Conservation (phyloP, 139 green algal genomes). For the Bryopsis sp. region DNA sequence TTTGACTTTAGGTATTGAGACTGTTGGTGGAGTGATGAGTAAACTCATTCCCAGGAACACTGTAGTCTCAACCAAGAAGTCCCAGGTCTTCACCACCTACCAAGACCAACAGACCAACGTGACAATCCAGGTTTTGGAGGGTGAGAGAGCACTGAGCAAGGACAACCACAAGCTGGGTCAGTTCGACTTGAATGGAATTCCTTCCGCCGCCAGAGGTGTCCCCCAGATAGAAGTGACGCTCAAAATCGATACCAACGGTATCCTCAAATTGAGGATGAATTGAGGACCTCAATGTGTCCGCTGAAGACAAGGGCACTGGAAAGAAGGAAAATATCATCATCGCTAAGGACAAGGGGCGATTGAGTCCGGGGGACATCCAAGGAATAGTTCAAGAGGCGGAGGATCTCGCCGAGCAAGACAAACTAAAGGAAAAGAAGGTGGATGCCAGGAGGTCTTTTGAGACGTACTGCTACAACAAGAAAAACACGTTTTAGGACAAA, state of each 20-base stretch:
- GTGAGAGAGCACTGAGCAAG: slow-evolving; percentile 87
- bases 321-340: slow-evolving; percentile 82
- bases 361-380: slow-evolving; percentile 48
- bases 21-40: slow-evolving; percentile 85
- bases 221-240: slow-evolving; percentile 74
- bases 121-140: slow-evolving; percentile 82
- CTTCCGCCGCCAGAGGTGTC: slow-evolving; percentile 65
- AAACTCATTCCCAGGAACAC: slow-evolving; percentile 89
- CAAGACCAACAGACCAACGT: slow-evolving; percentile 92
- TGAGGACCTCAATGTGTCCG: slow-evolving; percentile 80
- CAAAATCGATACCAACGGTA: slow-evolving; percentile 85
- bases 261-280: no score
- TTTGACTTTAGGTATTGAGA: slow-evolving; percentile 90
- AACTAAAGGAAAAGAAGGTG: slow-evolving; percentile 37
- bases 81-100: slow-evolving; percentile 97
- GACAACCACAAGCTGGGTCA: slow-evolving; percentile 91
- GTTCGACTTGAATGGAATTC: slow-evolving; percentile 86
- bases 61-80: slow-evolving; percentile 94
- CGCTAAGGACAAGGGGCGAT: slow-evolving; percentile 64
- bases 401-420: slow-evolving; percentile 32
- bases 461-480: slow-evolving; percentile 59
- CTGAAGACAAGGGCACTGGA: slow-evolving; percentile 76
- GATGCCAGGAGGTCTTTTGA: slow-evolving; percentile 47
- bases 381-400: slow-evolving; percentile 40
- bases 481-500: slow-evolving; percentile 35